These are phyloP conservation scores for Silene vulgaris DNA, from an alignment of 179 eudicot genomes.

Conservation along the genomic window DNA sequence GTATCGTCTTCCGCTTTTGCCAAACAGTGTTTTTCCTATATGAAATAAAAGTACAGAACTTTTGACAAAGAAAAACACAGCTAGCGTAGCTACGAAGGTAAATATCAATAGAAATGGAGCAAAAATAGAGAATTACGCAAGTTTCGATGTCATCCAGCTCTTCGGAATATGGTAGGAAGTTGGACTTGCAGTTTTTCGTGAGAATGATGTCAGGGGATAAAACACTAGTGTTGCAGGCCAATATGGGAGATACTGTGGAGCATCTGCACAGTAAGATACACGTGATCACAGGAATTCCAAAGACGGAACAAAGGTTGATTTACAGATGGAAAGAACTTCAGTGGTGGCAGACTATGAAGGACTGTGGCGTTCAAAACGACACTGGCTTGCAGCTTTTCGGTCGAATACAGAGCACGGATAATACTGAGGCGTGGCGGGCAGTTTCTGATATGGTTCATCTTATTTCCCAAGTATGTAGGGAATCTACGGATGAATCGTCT, in stretches of 20 bases:
- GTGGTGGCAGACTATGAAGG: slow-evolving; percentile 48
- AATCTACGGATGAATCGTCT: slow-evolving; percentile 17
- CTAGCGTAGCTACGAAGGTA: no score
- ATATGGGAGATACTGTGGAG: slow-evolving; percentile 43
- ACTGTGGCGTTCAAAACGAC: slow-evolving; percentile 49
- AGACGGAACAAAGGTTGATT: slow-evolving; percentile 49
- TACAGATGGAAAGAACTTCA: slow-evolving; percentile 62
- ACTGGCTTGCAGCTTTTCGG: slow-evolving; percentile 58
- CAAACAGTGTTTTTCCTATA: no score
- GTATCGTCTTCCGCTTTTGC: no score
- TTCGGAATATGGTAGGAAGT: background rate
- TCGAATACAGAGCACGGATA: slow-evolving; percentile 56
- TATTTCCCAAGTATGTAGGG: slow-evolving; percentile 35
- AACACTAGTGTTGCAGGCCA: slow-evolving; percentile 41
- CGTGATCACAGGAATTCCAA: slow-evolving; percentile 43
- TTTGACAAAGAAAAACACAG: no score
- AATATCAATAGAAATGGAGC: no score
- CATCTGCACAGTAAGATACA: slow-evolving; percentile 31
- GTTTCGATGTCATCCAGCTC: background rate
- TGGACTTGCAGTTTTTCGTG: slow-evolving; percentile 55
- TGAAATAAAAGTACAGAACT: no score
- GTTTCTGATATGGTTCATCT: slow-evolving; percentile 39
- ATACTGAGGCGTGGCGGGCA: slow-evolving; percentile 58
- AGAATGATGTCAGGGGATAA: slow-evolving; percentile 37
- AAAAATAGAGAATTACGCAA: no score